Conservation (phyloP, 2,329 filamentous ascomycete genomes). For the Talaromyces sp. region DNA sequence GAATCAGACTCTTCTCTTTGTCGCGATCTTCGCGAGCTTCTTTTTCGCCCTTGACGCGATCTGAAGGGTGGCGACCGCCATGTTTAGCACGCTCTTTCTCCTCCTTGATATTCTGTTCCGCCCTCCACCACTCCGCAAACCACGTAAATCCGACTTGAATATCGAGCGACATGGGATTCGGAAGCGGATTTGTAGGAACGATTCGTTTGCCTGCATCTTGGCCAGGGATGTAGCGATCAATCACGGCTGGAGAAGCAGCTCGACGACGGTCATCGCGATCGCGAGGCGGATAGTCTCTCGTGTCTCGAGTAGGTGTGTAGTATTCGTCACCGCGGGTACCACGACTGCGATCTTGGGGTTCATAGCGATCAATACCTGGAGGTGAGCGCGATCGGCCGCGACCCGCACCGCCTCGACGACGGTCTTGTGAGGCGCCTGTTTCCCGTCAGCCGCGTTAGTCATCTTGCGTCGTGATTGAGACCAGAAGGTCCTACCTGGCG, state of each 20-base stretch:
- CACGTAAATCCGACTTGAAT: constrained; percentile 66
- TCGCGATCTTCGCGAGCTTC: constrained; percentile 62
- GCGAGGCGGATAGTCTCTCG: constrained; percentile 40
- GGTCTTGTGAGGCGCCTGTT: constrained; percentile 37
- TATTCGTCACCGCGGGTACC: constrained; percentile 54
- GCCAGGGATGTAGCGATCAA: constrained; percentile 64
- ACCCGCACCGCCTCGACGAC: constrained; percentile 35
- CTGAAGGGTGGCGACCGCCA: constrained; percentile 54
- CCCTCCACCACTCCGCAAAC: constrained; percentile 67
- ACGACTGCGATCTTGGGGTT: constrained; percentile 53
- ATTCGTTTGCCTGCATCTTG: constrained; percentile 55
- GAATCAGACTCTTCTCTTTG: constrained; percentile 61
- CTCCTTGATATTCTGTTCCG: constrained; percentile 61
- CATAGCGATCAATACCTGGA: constrained; percentile 61
- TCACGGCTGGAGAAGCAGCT: constrained; percentile 57
- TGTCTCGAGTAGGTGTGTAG: constrained; percentile 44
- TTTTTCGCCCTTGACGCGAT: constrained; percentile 59
- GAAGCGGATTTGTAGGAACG: constrained; percentile 55
- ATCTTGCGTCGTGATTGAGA: background rate
- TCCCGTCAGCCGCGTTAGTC: background rate
- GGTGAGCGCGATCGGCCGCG: constrained; percentile 60
- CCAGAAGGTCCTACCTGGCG: constrained; percentile 40
- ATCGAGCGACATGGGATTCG: constrained; percentile 61
- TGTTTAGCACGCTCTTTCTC: constrained; percentile 61
- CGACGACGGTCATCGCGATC: constrained; percentile 58